Conservation (phyloP, 2,329 filamentous ascomycete species). For the Orbilia blumenaviensis region DNA sequence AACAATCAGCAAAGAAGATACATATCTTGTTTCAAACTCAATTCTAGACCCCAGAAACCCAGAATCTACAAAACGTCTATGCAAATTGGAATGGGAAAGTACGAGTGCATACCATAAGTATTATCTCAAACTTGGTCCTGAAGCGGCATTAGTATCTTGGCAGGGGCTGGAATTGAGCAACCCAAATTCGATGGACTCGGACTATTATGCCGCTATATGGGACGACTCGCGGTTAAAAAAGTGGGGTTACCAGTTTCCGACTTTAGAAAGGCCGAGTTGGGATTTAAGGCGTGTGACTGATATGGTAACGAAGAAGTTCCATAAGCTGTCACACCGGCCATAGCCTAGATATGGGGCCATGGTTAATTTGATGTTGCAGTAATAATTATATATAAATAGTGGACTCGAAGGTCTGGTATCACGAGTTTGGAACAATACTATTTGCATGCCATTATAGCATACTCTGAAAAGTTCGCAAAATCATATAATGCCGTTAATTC, state of each 20-base stretch:
- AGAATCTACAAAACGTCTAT: background rate
- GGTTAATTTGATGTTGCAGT: no score
- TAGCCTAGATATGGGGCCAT: no score
- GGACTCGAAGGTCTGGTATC: no score
- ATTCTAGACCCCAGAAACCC: background rate
- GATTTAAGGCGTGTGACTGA: background rate
- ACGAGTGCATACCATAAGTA: background rate
- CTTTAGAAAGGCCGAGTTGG: conserved; percentile 1
- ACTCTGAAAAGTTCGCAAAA: no score
- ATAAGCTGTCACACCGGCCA: background rate
- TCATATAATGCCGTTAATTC: no score
- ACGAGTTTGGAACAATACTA: no score
- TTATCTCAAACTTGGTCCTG: background rate
- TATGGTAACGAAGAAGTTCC: background rate
- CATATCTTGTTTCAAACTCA: conserved; percentile 6
- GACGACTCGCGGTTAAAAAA: conserved; percentile 4
- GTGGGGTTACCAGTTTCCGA: conserved; percentile 8
- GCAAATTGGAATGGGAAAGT: background rate
- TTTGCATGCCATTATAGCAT: no score
- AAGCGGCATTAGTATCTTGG: conserved; percentile 16
- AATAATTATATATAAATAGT: no score
- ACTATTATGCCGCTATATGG: conserved; percentile 19
- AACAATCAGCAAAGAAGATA: background rate
- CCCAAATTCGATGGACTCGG: conserved; percentile 8
- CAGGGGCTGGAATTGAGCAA: conserved; percentile 10